Base-by-base conservation (phyloP, 192 early-diverging fungal species). In the Haplosporangium gracile region DNA sequence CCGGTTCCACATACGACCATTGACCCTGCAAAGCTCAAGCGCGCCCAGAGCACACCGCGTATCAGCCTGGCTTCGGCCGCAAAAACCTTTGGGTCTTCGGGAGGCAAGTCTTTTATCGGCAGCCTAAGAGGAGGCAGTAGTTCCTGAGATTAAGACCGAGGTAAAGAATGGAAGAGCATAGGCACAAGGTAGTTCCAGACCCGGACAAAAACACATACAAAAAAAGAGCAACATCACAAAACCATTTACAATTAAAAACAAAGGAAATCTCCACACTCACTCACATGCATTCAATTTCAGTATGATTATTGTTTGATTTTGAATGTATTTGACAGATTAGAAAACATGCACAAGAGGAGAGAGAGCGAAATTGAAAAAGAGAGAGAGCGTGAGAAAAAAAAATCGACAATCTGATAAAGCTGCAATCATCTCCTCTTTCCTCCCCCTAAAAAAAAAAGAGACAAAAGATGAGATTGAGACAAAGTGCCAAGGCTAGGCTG, bases 31-130 rank as follows among this genome's bases (percentile, higher is more conserved):
- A 85, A 85, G 36, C 71, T 85, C 18, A 85, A 85, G 75, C 74
- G 83, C 6, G 83, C 83, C 5, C 83, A 85, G 71, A 85, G 83
- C 42, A 76, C 83, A 15, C 83, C 83, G 1, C 76, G 78, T 60
- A 85, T 85, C 49, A 85, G 18, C 45, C 63, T 85, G 7, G 83
- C 78, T 2, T 77, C 83, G 20, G 83, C 83, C 22, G 83, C 83
- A 68, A 85, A 85, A 78, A 73, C 78, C 10, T 75, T 85, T 76
- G 83, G 83, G 6, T 53, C 78, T 5, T 80, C 83, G 2, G 78
- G 83, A 11, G 83, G 83, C 8, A 85, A 85, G 53, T 85, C 83
- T 5, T 85, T 85, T 42, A 85, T 85, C 9, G 78, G 78, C 5
- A 85, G 83, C 74, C 45, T 85, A 42, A 39, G 83, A 49, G 75